Evolutionary conservation across 2,329 filamentous ascomycete species (phyloP), one percentile per base, ranked within the genome.

Genomic region (Hymenoscyphus fructigenus): DNA sequence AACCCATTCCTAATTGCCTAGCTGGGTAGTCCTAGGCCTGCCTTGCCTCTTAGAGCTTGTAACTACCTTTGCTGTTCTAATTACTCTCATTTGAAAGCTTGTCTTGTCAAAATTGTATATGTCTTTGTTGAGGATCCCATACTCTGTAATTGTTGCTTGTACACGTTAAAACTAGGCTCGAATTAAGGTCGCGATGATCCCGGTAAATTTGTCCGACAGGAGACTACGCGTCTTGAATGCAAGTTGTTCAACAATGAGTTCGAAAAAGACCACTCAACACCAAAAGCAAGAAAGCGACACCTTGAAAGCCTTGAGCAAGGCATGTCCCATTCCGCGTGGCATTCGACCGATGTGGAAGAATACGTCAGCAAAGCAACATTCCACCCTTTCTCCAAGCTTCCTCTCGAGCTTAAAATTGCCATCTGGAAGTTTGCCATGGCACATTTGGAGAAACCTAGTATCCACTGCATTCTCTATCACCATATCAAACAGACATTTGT

Each of bases 51-150:
- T n/a, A n/a, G n/a, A n/a, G 65, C n/a, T 57, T 41, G 63, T 72
- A 60, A 73, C 57, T 15, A 72, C 70, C 53, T 61, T 72, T 32
- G 50, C 65, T 44, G 62, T 67, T n/a, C 34, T 36, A 29, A 70
- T 69, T 5, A 66, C 57, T n/a, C 71, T 66, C 47, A 74, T 71
- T 56, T 59, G 17, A 63, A 74, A 73, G 53, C 71, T 67, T 32
- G 64, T 70, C 53, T 72, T 63, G 63, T 73, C 47, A 64, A 68
- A 65, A 29, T 67, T 64, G 26, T 63, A 66, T 68, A 66, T 68
- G 61, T 67, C 66, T 23, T 61, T 17, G 14, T 63, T 61, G 17
- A 34, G 12, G 50, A 68, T 67, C 38, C 57, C 29, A 61, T 68
- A 67, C 57, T 67, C 63, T n/a, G 38, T 38, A 50, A 62, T 64